phyloP scores from a whole-genome alignment of 208 protist species.

The Acanthamoeba royreba region DNA sequence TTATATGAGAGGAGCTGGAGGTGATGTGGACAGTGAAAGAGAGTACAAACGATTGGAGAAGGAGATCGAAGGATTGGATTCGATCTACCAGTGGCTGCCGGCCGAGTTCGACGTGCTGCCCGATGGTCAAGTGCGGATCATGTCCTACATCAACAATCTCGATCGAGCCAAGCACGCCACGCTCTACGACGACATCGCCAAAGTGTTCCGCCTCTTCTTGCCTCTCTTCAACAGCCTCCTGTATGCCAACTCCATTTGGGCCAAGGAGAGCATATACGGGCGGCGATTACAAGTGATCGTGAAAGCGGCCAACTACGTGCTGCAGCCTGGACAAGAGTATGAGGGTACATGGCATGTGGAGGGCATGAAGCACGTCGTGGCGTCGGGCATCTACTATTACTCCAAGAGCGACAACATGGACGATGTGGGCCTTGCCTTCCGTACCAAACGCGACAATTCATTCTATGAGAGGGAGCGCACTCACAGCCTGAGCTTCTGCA shows the following conservation, averaged over 20 bases:
- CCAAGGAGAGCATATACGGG: constrained; percentile 1
- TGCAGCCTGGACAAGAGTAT: background rate
- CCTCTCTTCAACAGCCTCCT: constrained; percentile 51
- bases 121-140: constrained; percentile 54
- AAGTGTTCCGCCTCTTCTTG: constrained; percentile 53
- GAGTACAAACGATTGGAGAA: background rate
- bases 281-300: constrained; percentile 68
- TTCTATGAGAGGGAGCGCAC: background rate
- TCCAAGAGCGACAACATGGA: constrained; percentile 34
- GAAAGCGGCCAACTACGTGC: constrained; percentile 62
- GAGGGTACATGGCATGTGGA: constrained; percentile 61
- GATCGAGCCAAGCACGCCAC: constrained; percentile 19
- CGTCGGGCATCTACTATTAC: constrained; percentile 71
- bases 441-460: background rate
- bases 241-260: background rate
- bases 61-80: background rate
- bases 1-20: background rate
- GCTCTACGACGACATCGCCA: constrained; percentile 54
- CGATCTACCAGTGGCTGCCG: constrained; percentile 66
- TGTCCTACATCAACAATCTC: constrained; percentile 72
- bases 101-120: constrained; percentile 53
- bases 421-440: constrained; percentile 47
- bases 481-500: background rate
- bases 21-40: background rate
- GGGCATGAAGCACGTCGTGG: constrained; percentile 69